A percentile compares a stretch with the other conserved stretches of the same genome.
Evolutionary conservation across 495 filamentous ascomycete genomes (phyloP).

Genomic region (Glonium stellatum): DNA sequence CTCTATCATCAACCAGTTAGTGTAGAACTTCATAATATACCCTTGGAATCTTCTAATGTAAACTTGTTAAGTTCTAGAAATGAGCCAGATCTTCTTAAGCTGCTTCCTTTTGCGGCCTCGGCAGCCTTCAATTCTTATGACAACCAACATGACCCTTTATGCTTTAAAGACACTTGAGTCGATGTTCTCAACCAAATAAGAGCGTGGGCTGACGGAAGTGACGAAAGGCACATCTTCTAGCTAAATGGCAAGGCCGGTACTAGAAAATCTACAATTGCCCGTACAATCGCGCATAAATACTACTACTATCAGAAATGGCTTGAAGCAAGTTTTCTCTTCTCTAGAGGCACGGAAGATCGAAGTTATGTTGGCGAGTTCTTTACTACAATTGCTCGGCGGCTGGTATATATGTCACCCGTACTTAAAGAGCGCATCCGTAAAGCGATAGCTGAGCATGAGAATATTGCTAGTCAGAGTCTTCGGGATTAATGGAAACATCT

Average conservation of each 20-base stretch:
- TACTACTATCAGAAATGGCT: constrained; percentile 11
- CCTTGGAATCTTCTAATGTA: too few species aligned
- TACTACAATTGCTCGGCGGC: constrained; percentile 22
- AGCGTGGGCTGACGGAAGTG: neutral
- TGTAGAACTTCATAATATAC: too few species aligned
- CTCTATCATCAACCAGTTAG: too few species aligned
- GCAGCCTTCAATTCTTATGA: neutral
- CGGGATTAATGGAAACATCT: constrained; percentile 6
- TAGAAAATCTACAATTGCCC: constrained; percentile 1
- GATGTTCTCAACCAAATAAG: neutral
- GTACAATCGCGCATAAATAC: neutral
- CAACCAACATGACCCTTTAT: neutral
- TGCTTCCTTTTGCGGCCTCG: too few species aligned
- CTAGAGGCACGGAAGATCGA: constrained; percentile 15
- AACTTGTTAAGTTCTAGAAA: too few species aligned
- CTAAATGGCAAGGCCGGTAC: constrained; percentile 23
- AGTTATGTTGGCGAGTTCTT: constrained; percentile 18
- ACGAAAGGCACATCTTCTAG: constrained; percentile 29
- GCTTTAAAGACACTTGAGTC: neutral
- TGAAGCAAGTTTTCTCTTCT: constrained; percentile 30
- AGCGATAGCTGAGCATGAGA: constrained; percentile 4
- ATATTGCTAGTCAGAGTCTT: constrained; percentile 10
- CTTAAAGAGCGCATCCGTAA: neutral
- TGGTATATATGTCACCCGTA: constrained; percentile 1
- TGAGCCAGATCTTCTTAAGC: too few species aligned